Conservation (phyloP, 1,284 basidiomycete genomes). For the Microbotryum scabiosae region DNA sequence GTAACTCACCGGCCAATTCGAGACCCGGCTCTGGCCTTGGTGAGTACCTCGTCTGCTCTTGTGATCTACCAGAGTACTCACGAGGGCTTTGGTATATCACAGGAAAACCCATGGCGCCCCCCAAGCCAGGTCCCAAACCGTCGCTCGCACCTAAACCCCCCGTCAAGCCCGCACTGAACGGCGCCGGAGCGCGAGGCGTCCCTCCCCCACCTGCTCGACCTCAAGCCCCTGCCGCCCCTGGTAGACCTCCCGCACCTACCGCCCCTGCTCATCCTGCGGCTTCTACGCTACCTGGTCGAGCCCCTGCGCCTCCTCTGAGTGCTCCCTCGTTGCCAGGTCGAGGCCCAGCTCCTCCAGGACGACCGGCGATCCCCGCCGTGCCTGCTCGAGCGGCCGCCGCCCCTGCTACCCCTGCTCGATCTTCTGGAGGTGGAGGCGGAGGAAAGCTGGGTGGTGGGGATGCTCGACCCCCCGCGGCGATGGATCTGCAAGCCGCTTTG, state of each 20-base stretch:
- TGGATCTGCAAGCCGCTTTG: conserved; percentile 7
- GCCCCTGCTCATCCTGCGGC: not conserved
- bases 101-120: conserved; percentile 32
- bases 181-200: not conserved
- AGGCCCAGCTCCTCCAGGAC: conserved; percentile 10
- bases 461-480: not conserved
- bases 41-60: not conserved
- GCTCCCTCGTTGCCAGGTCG: conserved; percentile 2
- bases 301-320: conserved; percentile 15
- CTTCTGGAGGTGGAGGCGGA: not conserved
- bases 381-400: not conserved
- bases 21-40: conserved; percentile 19
- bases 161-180: conserved; percentile 1
- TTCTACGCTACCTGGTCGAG: conserved; percentile 14
- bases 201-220: conserved; percentile 2
- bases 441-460: conserved; percentile 2
- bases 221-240: not conserved
- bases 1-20: conserved; percentile 11
- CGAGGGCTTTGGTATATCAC: not conserved
- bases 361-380: conserved; percentile 16
- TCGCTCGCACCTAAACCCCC: conserved; percentile 45
- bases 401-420: conserved; percentile 20
- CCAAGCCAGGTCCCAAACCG: conserved; percentile 46
- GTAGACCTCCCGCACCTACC: conserved; percentile 1
- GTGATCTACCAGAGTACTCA: not conserved